Percentiles rank a stretch among this genome's conserved stretches.
Conservation (phyloP, 768 basidiomycete genomes). For the Tylopilus intermedius region DNA sequence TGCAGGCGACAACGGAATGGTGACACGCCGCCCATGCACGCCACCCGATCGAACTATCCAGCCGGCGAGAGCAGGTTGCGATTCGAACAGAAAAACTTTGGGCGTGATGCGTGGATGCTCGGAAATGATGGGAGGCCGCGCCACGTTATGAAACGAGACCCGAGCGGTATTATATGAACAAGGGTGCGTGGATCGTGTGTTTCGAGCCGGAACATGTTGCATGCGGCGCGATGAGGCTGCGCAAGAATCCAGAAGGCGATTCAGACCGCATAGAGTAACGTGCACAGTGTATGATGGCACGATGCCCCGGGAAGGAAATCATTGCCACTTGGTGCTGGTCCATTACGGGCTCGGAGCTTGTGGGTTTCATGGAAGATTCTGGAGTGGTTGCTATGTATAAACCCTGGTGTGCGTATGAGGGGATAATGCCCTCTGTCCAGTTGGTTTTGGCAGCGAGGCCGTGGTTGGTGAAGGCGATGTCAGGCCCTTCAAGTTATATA, state of each 20-base stretch:
- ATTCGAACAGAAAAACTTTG: background rate
- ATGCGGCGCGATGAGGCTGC: constrained; percentile 22
- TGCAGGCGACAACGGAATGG: background rate
- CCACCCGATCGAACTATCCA: background rate
- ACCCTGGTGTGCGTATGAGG: constrained; percentile 10
- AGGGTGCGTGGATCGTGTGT: constrained; percentile 21
- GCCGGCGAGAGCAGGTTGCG: constrained; percentile 7
- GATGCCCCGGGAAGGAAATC: constrained; percentile 13
- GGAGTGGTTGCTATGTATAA: constrained; percentile 17
- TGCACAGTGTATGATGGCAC: constrained; percentile 9
- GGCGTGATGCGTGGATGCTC: constrained; percentile 8
- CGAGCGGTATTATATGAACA: constrained; percentile 7
- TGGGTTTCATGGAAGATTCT: constrained; percentile 7
- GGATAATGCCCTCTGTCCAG: constrained; percentile 12
- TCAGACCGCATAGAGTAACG: constrained; percentile 7
- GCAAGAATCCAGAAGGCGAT: constrained; percentile 10
- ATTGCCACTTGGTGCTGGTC: constrained; percentile 8
- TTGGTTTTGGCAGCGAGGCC: constrained; percentile 9
- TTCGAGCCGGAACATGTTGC: constrained; percentile 27
- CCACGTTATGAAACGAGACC: constrained; percentile 13
- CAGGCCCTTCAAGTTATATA: constrained; percentile 11
- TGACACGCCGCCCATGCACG: constrained; percentile 6
- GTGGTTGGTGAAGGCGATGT: constrained; percentile 18
- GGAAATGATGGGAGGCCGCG: constrained; percentile 21
- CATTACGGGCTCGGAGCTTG: constrained; percentile 18